Conservation (phyloP, 257 asterid species). For the Penstemon eatonii region DNA sequence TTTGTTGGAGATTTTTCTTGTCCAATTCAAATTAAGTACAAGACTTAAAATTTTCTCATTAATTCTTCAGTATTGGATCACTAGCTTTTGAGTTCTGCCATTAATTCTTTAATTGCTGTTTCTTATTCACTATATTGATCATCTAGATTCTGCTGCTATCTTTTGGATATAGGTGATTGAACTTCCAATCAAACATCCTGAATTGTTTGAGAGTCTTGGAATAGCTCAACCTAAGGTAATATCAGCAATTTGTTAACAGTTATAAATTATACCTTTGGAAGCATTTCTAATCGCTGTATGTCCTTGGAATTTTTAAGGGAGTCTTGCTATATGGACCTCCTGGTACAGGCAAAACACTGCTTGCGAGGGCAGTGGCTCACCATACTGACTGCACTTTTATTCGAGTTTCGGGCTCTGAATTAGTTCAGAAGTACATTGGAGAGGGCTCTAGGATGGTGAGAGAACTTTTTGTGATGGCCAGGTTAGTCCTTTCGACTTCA, state of each 20-base stretch:
- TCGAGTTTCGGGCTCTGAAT: constrained; percentile 71
- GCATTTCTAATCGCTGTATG: constrained; percentile 14
- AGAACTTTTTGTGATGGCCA: constrained; percentile 81
- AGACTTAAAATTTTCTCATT: not conserved
- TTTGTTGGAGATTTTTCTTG: not conserved
- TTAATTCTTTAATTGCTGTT: not conserved
- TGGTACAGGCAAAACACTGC: constrained; percentile 73
- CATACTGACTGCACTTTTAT: constrained; percentile 76
- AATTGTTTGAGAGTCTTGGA: constrained; percentile 76
- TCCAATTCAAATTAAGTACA: not conserved
- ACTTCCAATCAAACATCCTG: constrained; percentile 78
- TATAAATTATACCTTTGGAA: constrained; percentile 3
- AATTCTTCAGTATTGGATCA: not conserved
- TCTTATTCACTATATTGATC: not conserved
- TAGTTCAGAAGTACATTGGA: constrained; percentile 77
- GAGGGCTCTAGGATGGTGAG: constrained; percentile 84
- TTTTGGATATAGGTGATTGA: constrained; percentile 54
- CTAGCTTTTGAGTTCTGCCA: not conserved
- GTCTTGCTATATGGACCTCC: constrained; percentile 78
- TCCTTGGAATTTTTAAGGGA: constrained; percentile 42
- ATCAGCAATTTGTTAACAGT: constrained; percentile 2
- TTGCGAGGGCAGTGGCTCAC: constrained; percentile 79
- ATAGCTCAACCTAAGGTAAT: constrained; percentile 76
- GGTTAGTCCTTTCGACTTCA: constrained; percentile 36
- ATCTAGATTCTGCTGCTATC: constrained; percentile 3